Percentiles rank a stretch among this genome's conserved stretches.
phyloP scores from a whole-genome alignment of 805 yeast genomes.

The Millerago galiae region DNA sequence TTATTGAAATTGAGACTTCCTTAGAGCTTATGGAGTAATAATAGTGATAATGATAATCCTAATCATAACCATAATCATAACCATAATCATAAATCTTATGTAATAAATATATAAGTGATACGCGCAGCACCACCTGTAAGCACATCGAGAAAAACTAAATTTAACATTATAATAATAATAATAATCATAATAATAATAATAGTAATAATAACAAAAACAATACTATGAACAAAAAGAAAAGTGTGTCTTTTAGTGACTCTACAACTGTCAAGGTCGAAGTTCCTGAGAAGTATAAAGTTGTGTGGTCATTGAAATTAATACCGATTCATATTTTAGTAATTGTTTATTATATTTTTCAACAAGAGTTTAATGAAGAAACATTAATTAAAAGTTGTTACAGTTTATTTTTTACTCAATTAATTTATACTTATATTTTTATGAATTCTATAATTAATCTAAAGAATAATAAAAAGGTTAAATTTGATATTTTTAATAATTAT shows the following conservation, averaged over 20 bases:
- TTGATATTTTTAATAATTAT: background rate
- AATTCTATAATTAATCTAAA: background rate
- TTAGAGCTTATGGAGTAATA: conserved; percentile 11
- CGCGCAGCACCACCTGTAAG: background rate
- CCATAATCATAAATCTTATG: background rate
- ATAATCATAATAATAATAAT: no score
- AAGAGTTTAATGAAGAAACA: background rate
- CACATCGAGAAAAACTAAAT: no score
- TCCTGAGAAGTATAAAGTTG: background rate
- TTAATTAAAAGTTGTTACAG: background rate
- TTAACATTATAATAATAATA: no score
- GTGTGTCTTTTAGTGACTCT: conserved; percentile 4
- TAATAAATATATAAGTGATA: background rate
- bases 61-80: no score
- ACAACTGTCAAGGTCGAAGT: background rate
- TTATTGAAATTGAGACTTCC: conserved; percentile 48
- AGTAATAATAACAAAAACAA: no score
- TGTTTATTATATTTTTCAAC: conserved; percentile 1
- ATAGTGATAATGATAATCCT: no score
- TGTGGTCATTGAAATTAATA: background rate
- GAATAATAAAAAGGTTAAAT: conserved; percentile 1
- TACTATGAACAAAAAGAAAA: no score
- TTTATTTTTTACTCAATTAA: background rate
- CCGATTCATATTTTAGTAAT: conserved; percentile 2
- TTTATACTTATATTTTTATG: background rate